A percentile compares a stretch with the other conserved stretches of the same genome.
Conservation (phyloP, 1,139 yeast genomes). For the Geotrichum phurueaensis region DNA sequence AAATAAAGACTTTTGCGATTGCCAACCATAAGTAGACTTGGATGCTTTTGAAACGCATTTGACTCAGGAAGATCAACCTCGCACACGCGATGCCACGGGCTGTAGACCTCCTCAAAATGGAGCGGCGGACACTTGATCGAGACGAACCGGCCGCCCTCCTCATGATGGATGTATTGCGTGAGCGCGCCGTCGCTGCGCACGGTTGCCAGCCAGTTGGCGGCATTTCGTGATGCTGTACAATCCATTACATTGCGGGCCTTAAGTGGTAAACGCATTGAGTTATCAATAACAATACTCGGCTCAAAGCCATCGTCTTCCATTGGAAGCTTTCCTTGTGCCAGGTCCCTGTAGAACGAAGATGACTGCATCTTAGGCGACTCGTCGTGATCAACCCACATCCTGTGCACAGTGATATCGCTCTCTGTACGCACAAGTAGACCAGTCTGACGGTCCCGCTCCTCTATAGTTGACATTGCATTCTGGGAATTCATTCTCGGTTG, state of each 20-base stretch:
- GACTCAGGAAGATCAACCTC: constrained; percentile 2
- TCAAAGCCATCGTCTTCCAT: neutral
- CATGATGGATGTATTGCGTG: constrained; percentile 1
- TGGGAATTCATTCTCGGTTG: neutral
- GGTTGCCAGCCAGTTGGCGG: constrained; percentile 7
- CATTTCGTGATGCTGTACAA: constrained; percentile 2
- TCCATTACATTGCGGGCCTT: constrained; percentile 12
- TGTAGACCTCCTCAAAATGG: constrained; percentile 5
- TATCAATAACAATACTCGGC: constrained; percentile 1
- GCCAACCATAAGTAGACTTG: constrained; percentile 12
- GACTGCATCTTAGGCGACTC: neutral
- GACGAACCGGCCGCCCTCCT: neutral
- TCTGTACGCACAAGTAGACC: constrained; percentile 12
- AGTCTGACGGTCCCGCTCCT: neutral
- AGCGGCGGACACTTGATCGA: constrained; percentile 13
- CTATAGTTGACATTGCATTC: neutral
- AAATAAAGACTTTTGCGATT: constrained; percentile 11
- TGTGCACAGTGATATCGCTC: constrained; percentile 7
- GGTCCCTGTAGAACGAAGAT: neutral
- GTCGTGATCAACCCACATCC: constrained; percentile 6
- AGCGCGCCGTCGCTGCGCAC: constrained; percentile 14
- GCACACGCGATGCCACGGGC: constrained; percentile 10
- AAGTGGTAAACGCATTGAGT: constrained; percentile 5
- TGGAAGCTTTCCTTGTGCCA: neutral
- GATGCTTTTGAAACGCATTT: neutral